Evolutionary conservation across 768 basidiomycete species (phyloP).

Genomic region (Lactarius hengduanensis): DNA sequence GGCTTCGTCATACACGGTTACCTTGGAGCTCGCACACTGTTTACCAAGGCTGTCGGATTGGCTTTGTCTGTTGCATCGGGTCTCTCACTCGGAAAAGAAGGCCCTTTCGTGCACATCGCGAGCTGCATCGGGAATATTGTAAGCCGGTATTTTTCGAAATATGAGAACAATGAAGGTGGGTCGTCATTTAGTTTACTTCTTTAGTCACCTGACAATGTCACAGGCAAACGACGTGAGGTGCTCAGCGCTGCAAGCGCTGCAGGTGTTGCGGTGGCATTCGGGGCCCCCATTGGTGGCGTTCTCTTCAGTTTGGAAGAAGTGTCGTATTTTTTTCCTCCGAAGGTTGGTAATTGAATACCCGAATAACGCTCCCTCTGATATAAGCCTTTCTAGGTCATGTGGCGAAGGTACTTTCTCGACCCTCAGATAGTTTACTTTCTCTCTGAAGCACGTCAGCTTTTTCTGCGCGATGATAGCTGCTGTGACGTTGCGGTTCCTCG

Average conservation of each 20-base stretch:
- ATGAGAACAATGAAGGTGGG: conserved; percentile 89
- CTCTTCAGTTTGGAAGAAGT: conserved; percentile 95
- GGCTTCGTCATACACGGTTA: conserved; percentile 98
- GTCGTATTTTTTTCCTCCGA: conserved; percentile 95
- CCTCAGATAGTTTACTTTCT: conserved; percentile 28
- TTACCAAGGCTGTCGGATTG: conserved; percentile 87
- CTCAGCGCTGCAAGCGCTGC: conserved; percentile 95
- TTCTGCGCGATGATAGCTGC: conserved; percentile 99
- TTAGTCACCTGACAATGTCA: background rate
- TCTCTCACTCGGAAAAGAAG: conserved; percentile 78
- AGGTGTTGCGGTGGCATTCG: conserved; percentile 96
- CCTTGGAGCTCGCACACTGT: conserved; percentile 83
- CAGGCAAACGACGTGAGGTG: conserved; percentile 91
- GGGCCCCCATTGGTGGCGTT: conserved; percentile 93
- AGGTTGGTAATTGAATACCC: conserved; percentile 44
- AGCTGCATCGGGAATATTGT: conserved; percentile 92
- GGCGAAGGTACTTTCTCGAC: conserved; percentile 65
- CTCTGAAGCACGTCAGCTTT: conserved; percentile 61
- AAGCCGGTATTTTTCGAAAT: conserved; percentile 81
- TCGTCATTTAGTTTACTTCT: conserved; percentile 1
- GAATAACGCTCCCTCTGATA: background rate
- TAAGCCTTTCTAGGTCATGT: conserved; percentile 66
- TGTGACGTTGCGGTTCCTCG: conserved; percentile 86
- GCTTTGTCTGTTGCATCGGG: conserved; percentile 92
- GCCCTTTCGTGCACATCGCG: conserved; percentile 88